Evolutionary conservation across 345 rosid genomes (phyloP).

Genomic region (Eucalyptus tenuipes): DNA sequence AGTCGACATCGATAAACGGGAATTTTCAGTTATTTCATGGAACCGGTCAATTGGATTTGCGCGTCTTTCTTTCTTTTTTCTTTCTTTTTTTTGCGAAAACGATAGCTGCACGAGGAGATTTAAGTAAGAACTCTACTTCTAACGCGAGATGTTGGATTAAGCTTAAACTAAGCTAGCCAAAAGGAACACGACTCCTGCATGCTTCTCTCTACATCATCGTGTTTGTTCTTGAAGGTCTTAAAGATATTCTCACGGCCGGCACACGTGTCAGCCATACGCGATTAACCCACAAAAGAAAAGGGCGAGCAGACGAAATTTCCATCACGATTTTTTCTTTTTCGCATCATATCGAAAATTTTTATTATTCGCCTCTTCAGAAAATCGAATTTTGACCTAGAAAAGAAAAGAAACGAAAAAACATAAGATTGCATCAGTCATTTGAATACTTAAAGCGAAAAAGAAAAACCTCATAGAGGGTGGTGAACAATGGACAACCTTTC

Average conservation of each 20-base stretch:
- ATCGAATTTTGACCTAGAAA: background rate
- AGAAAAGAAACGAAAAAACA: background rate
- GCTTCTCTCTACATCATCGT: background rate
- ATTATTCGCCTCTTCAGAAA: background rate
- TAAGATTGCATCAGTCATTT: background rate
- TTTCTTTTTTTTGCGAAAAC: background rate
- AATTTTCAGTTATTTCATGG: background rate
- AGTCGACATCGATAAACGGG: background rate
- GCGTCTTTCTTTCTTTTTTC: rapidly evolving
- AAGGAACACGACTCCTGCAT: background rate
- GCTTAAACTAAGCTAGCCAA: background rate
- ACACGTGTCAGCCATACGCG: background rate
- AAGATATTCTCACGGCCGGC: background rate
- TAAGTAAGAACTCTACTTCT: background rate
- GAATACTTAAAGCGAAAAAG: background rate
- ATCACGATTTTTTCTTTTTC: background rate
- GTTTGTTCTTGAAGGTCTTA: background rate
- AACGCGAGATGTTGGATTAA: background rate
- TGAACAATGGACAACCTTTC: background rate
- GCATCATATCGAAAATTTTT: background rate
- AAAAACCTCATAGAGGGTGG: background rate
- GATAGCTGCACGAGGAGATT: background rate
- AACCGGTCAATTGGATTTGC: background rate
- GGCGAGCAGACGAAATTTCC: background rate
- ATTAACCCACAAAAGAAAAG: background rate